A percentile compares a stretch with the other conserved stretches of the same genome.
phyloP scores from a whole-genome alignment of 345 rosid genomes.

The Corchorus capsularis region DNA sequence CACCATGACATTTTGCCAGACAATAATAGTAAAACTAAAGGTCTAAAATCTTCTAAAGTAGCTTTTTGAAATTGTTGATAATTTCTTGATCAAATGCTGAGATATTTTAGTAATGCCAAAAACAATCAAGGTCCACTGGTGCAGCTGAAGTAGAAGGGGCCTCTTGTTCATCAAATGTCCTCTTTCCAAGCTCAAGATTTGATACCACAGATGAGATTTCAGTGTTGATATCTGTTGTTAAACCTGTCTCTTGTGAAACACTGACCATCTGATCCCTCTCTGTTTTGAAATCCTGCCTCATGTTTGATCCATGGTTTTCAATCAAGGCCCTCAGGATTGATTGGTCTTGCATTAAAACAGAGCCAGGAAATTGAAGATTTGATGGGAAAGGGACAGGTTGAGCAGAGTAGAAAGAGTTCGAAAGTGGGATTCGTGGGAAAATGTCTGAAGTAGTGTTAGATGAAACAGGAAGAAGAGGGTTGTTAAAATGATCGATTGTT shows the following conservation, averaged over 20 bases:
- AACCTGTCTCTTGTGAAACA: conserved; percentile 60
- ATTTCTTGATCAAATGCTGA: background rate
- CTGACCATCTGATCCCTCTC: conserved; percentile 40
- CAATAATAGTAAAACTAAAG: conserved; percentile 6
- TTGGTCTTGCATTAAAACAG: conserved; percentile 47
- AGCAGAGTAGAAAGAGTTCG: conserved; percentile 38
- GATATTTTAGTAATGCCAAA: conserved; percentile 65
- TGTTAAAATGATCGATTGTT: conserved; percentile 34
- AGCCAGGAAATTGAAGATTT: conserved; percentile 35
- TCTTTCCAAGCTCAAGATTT: conserved; percentile 48
- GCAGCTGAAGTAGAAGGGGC: conserved; percentile 52
- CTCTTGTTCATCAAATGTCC: conserved; percentile 44
- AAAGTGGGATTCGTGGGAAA: conserved; percentile 38
- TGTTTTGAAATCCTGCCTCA: conserved; percentile 37
- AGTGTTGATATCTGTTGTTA: conserved; percentile 48
- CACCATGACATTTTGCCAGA: background rate
- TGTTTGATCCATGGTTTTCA: conserved; percentile 39
- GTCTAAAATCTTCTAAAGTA: background rate
- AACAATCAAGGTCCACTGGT: conserved; percentile 49
- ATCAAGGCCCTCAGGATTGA: conserved; percentile 52
- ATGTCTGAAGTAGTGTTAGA: conserved; percentile 10
- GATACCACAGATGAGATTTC: conserved; percentile 60
- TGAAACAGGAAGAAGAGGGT: conserved; percentile 32
- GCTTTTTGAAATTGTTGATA: background rate
- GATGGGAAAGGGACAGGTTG: conserved; percentile 33